phyloP scores from a whole-genome alignment of 495 filamentous ascomycete species.

The Lophium mytilinum region DNA sequence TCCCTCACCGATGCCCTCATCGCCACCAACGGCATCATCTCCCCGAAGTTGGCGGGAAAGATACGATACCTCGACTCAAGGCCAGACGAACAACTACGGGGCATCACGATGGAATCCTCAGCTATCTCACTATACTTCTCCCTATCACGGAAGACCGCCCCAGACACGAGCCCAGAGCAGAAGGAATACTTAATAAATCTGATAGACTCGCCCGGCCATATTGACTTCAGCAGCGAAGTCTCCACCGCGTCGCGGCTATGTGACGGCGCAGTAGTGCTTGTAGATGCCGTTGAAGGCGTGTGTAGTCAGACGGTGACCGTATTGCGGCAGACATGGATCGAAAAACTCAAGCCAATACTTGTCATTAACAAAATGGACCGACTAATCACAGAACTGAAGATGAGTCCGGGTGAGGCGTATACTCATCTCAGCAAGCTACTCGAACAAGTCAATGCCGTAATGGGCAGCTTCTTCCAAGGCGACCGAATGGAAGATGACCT shows the following conservation, averaged over 20 bases:
- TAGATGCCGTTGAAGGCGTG: slow-evolving; percentile 97
- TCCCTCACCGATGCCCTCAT: slow-evolving; percentile 94
- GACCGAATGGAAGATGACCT: slow-evolving; percentile 98
- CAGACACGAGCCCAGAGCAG: slow-evolving; percentile 58
- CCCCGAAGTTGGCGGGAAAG: slow-evolving; percentile 91
- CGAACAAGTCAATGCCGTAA: slow-evolving; percentile 93
- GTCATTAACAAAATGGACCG: slow-evolving; percentile 99
- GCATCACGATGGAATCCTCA: slow-evolving; percentile 99
- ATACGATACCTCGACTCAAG: slow-evolving; percentile 96
- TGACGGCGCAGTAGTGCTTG: slow-evolving; percentile 87
- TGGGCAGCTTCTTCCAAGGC: slow-evolving; percentile 95
- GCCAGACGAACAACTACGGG: slow-evolving; percentile 91
- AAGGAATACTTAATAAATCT: slow-evolving; percentile 95
- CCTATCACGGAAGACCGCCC: slow-evolving; percentile 62
- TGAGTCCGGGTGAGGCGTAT: slow-evolving; percentile 85
- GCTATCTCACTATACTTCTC: slow-evolving; percentile 97
- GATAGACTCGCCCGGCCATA: slow-evolving; percentile 96
- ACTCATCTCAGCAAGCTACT: slow-evolving; percentile 81
- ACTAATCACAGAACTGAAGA: slow-evolving; percentile 82
- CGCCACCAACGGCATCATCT: slow-evolving; percentile 99
- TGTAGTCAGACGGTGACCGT: slow-evolving; percentile 98
- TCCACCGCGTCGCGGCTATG: slow-evolving; percentile 91
- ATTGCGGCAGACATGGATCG: slow-evolving; percentile 88
- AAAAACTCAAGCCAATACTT: slow-evolving; percentile 87
- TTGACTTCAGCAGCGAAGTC: slow-evolving; percentile 98